A percentile compares a stretch with the other conserved stretches of the same genome.
These are phyloP conservation scores for Ustilago curta DNA, from an alignment of 1,284 basidiomycete genomes.

Conservation along the genomic window DNA sequence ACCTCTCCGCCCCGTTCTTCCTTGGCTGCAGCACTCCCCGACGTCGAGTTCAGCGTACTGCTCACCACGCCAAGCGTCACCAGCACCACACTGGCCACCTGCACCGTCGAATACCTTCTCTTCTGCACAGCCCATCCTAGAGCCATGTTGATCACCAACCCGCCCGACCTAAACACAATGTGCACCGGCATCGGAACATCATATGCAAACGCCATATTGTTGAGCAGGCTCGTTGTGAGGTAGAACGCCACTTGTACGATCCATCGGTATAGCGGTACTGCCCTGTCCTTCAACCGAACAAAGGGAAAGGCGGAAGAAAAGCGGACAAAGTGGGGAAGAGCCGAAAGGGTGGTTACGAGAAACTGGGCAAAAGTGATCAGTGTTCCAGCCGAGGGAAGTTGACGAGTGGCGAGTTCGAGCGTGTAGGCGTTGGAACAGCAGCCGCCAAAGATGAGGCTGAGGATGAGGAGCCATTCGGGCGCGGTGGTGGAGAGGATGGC, in stretches of 20 bases:
- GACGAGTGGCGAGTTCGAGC: conserved; percentile 61
- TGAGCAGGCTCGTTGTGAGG: conserved; percentile 82
- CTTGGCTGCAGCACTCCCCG: conserved; percentile 29
- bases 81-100: conserved; percentile 76
- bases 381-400: conserved; percentile 58
- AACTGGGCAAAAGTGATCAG: conserved; percentile 67
- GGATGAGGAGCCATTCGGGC: conserved; percentile 54
- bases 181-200: conserved; percentile 90
- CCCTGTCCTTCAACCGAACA: conserved; percentile 23
- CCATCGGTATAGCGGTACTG: conserved; percentile 81
- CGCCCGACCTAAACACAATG: conserved; percentile 92
- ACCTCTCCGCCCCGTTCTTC: conserved; percentile 1
- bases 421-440: conserved; percentile 67
- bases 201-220: conserved; percentile 88
- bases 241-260: conserved; percentile 85
- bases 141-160: conserved; percentile 83
- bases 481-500: conserved; percentile 33
- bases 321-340: conserved; percentile 51
- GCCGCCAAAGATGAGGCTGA: conserved; percentile 67
- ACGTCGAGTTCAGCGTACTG: conserved; percentile 78
- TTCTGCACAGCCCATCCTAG: conserved; percentile 76
- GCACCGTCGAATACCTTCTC: conserved; percentile 63
- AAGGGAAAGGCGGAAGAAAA: conserved; percentile 7
- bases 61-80: conserved; percentile 85
- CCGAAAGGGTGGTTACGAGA: conserved; percentile 54